Evolutionary conservation across 31 red algal species (phyloP), one percentile per base, ranked within the genome.

Genomic region (Porphyra umbilicalis): DNA sequence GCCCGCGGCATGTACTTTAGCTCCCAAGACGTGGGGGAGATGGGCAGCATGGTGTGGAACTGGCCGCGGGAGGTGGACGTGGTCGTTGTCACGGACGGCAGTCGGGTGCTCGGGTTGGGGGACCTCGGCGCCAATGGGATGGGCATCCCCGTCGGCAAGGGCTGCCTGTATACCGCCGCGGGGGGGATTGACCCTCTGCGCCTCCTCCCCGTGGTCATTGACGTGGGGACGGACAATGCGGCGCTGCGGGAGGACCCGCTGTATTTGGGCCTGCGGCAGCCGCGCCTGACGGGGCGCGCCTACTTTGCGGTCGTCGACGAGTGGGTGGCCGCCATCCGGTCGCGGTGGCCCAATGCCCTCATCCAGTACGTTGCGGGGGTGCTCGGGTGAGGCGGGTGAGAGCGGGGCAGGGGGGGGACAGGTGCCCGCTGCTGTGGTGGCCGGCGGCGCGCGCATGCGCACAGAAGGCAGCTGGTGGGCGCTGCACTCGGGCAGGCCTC

Each of bases 101-200:
- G 89, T 9, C 91, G 95, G 35, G 87, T 98, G 10, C 83, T 98
- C 30, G 90, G 88, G 9, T 86, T 98, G 34, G 95, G 95, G 11
- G 95, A 98, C 85, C 90, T 94, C 18, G 95, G 95, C 34, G 85
- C 84, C 36, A 92, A 92, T 42, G 86, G 88, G 20, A 94, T 94
- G 89, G 83, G 87, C 44, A 98, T 98, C 76, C 95, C 95, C 35
- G 91, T 98, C 36, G 95, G 95, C 32, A 98, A 98, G 83, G 77
- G 94, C 46, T 83, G 85, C 10, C 85, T 98, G 36, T 98, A 98
- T 79, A 82, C 87, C 10, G 89, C 95, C 29, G 92, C 85, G 33
- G 95, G 89, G 8, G 95, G 95, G 9, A 78, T 98, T 32, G 77
- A 79, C 36, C 95, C 95, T 29, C 83, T 79, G 34, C 80, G 77